phyloP scores from a whole-genome alignment of 257 asterid species.

The Solanum pennellii region DNA sequence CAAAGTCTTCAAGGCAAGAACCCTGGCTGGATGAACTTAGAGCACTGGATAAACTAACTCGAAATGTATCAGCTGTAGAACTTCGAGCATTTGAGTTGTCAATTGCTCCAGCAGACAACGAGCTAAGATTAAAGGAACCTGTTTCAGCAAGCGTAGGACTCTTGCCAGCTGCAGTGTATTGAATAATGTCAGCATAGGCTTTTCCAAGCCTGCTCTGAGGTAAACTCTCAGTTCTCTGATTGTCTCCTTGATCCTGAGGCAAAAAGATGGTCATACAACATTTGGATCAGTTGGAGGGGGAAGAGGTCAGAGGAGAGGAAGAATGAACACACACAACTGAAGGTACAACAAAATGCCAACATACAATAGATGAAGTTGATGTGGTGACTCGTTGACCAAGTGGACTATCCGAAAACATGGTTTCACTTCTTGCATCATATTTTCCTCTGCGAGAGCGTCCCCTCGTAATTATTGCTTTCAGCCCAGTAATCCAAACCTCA shows the following conservation, averaged over 20 bases:
- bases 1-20: conserved; percentile 68
- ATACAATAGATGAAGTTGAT: conserved; percentile 35
- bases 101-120: conserved; percentile 15
- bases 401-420: conserved; percentile 35
- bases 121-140: conserved; percentile 9
- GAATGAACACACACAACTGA: not conserved
- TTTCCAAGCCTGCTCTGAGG: conserved; percentile 61
- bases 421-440: conserved; percentile 38
- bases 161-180: conserved; percentile 53
- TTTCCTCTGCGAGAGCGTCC: conserved; percentile 35
- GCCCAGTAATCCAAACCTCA: conserved; percentile 83
- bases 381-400: conserved; percentile 26
- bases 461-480: conserved; percentile 61
- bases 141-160: conserved; percentile 28
- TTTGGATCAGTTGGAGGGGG: not conserved
- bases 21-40: conserved; percentile 90
- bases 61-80: conserved; percentile 46
- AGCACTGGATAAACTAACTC: conserved; percentile 85
- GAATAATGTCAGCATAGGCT: conserved; percentile 60
- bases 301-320: not conserved
- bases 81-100: conserved; percentile 39
- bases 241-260: conserved; percentile 46
- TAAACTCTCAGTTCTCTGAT: conserved; percentile 26
- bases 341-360: conserved; percentile 11
- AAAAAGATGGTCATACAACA: not conserved